Percentiles rank a stretch among this genome's conserved stretches.
phyloP scores from a whole-genome alignment of 768 basidiomycete genomes.

The Basidioascus undulatus region DNA sequence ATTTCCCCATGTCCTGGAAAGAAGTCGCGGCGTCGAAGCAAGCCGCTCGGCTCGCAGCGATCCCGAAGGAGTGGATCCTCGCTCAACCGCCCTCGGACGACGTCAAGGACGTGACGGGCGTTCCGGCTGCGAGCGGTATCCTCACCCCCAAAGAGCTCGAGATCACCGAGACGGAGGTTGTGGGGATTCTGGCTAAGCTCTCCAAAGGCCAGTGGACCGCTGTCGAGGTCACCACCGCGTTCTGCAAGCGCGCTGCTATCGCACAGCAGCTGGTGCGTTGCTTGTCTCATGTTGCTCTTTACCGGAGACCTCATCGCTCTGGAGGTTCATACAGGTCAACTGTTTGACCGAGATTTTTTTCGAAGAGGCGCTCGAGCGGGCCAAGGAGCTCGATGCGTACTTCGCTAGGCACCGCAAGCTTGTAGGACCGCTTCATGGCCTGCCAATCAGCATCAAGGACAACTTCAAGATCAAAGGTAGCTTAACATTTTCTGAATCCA shows the following conservation, averaged over 20 bases:
- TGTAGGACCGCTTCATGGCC: conserved; percentile 48
- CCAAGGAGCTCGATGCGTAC: conserved; percentile 39
- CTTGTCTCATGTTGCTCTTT: background rate
- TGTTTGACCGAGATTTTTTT: conserved; percentile 68
- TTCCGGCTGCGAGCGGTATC: conserved; percentile 34
- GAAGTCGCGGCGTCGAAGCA: no score
- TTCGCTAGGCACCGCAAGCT: conserved; percentile 35
- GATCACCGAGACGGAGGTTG: conserved; percentile 33
- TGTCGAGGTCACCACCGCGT: conserved; percentile 44
- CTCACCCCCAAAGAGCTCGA: conserved; percentile 32
- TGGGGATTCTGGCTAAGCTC: conserved; percentile 29
- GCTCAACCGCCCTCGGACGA: no score
- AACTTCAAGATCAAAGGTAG: conserved; percentile 41
- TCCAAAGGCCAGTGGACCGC: conserved; percentile 33
- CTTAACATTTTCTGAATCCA: background rate
- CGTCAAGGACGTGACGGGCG: conserved; percentile 23
- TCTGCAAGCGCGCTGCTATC: conserved; percentile 49
- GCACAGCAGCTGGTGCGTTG: conserved; percentile 46
- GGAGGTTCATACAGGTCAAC: conserved; percentile 28
- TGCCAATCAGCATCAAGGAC: conserved; percentile 53
- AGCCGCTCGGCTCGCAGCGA: no score
- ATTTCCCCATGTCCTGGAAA: no score
- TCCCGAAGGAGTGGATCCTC: no score
- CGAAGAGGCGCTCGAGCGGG: conserved; percentile 38
- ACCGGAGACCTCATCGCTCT: background rate